Evolutionary conservation across 352 stramenopile species (phyloP).

Genomic region (Globisporangium megalacanthum): DNA sequence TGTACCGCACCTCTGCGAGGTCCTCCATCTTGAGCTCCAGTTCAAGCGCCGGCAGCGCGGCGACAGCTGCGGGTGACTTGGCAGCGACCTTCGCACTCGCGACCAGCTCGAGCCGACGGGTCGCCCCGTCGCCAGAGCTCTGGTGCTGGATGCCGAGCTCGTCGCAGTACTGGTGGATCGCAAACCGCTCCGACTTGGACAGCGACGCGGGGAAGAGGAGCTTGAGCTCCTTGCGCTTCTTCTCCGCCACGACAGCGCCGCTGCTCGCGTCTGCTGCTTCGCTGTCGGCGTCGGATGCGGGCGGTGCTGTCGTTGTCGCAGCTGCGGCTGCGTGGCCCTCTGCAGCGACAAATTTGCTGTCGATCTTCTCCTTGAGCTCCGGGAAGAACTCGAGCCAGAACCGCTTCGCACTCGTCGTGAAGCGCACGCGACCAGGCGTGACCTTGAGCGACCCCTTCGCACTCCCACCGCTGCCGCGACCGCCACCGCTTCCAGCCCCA

Average conservation of each 20-base stretch:
- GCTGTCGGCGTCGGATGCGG: conserved; percentile 7
- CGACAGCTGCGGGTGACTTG: conserved; percentile 7
- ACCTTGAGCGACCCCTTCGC: conserved; percentile 28
- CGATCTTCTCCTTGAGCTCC: conserved; percentile 51
- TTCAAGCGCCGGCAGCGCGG: conserved; percentile 21
- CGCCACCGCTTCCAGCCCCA: conserved; percentile 2
- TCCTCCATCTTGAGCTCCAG: conserved; percentile 61
- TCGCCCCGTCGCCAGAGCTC: conserved; percentile 35
- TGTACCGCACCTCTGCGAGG: conserved; percentile 59
- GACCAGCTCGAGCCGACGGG: conserved; percentile 34
- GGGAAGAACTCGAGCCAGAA: conserved; percentile 58
- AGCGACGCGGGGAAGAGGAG: conserved; percentile 35
- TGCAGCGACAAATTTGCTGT: conserved; percentile 30
- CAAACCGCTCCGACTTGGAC: conserved; percentile 61
- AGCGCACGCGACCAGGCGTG: conserved; percentile 35
- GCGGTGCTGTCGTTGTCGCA: conserved; percentile 10
- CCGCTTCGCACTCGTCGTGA: conserved; percentile 29
- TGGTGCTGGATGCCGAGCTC: conserved; percentile 51
- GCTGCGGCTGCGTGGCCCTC: conserved; percentile 6
- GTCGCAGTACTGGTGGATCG: conserved; percentile 60
- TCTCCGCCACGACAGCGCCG: neutral
- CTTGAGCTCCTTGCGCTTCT: conserved; percentile 27
- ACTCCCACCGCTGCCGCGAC: conserved; percentile 23
- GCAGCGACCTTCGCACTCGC: conserved; percentile 20
- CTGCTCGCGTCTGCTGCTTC: neutral